A percentile compares a stretch with the other conserved stretches of the same genome.
Conservation (phyloP, 306 rosid genomes). For the Lupinus albus region DNA sequence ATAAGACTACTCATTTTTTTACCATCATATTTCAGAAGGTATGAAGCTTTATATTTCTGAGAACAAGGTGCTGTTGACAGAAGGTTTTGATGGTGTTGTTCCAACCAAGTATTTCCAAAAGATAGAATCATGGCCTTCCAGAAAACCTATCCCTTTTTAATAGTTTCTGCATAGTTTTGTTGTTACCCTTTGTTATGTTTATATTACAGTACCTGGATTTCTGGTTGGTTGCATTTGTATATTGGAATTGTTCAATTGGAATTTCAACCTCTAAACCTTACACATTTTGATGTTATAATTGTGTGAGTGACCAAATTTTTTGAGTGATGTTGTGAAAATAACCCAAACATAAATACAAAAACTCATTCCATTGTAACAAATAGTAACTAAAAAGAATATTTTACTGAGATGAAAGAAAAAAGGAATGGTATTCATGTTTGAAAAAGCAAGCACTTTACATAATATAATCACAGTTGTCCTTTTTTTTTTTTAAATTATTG, state of each 20-base stretch:
- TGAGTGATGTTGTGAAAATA: no score
- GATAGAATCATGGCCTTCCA: conserved; percentile 83
- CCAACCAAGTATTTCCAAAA: conserved; percentile 69
- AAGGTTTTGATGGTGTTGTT: conserved; percentile 83
- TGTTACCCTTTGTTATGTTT: neutral
- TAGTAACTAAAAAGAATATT: no score
- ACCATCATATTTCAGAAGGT: conserved; percentile 61
- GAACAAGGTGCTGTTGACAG: conserved; percentile 83
- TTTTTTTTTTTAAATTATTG: neutral
- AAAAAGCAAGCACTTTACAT: neutral
- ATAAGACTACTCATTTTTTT: conserved; percentile 21
- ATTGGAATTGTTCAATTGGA: no score
- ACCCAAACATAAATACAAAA: no score
- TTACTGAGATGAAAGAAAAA: no score
- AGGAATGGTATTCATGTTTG: no score
- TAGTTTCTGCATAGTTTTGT: neutral
- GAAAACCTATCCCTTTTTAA: conserved; percentile 59
- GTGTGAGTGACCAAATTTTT: no score
- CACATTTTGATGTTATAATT: no score
- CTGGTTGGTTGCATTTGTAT: conserved; percentile 3
- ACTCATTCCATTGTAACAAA: no score
- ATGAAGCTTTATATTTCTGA: conserved; percentile 90
- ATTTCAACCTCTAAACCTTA: no score
- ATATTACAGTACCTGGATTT: conserved; percentile 12
- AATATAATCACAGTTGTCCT: neutral